Conservation (phyloP, 768 basidiomycete genomes). For the Termitomyces sp. region DNA sequence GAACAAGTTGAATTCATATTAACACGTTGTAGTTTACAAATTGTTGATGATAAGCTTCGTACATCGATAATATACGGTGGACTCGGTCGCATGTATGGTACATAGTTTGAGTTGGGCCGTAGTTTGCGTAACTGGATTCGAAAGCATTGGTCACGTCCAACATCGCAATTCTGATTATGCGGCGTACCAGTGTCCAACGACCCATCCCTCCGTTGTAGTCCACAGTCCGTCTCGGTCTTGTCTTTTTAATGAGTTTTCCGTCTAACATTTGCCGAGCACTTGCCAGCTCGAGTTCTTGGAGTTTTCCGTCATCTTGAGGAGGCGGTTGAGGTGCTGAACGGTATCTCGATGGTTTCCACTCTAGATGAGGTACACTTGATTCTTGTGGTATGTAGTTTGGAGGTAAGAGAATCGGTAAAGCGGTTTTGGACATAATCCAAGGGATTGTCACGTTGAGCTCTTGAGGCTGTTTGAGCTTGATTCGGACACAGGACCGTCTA, state of each 20-base stretch:
- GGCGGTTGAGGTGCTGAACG: conserved; percentile 72
- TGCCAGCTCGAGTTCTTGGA: conserved; percentile 78
- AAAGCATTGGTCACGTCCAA: conserved; percentile 1
- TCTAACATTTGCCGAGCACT: conserved; percentile 69
- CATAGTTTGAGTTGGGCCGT: conserved; percentile 74
- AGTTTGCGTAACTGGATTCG: conserved; percentile 62
- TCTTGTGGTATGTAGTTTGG: conserved; percentile 33
- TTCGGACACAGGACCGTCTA: neutral
- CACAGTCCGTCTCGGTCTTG: conserved; percentile 88
- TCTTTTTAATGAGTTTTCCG: conserved; percentile 86
- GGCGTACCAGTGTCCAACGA: conserved; percentile 77
- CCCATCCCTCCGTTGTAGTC: conserved; percentile 91
- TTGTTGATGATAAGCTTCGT: conserved; percentile 26
- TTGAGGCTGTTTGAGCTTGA: neutral
- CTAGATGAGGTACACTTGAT: conserved; percentile 38
- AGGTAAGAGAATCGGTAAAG: conserved; percentile 58
- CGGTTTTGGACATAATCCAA: conserved; percentile 11
- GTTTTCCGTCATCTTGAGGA: conserved; percentile 72
- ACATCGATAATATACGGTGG: conserved; percentile 91
- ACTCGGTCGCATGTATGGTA: conserved; percentile 76
- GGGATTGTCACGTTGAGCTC: neutral
- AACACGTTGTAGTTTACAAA: conserved; percentile 15
- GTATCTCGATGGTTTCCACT: conserved; percentile 78
- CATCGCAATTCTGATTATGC: neutral
- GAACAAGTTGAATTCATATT: conserved; percentile 14